Percentiles rank a stretch among this genome's conserved stretches.
Evolutionary conservation across 164 flowering plant species (phyloP).

Genomic region (Liquidambar formosana): DNA sequence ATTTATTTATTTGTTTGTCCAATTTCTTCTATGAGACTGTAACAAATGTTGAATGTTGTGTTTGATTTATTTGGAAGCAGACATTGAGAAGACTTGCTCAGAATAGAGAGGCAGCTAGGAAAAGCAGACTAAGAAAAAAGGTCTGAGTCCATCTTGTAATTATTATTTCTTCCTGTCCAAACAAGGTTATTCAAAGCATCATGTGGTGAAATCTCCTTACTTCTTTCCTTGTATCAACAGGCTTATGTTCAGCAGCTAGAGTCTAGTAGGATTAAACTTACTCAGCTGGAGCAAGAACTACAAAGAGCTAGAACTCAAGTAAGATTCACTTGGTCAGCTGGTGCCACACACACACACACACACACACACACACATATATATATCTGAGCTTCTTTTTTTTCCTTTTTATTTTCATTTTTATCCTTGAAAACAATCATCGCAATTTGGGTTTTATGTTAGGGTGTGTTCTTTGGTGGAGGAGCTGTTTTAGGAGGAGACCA

Average conservation of each 20-base stretch:
- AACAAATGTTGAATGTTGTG: not conserved
- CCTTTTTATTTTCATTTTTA: not conserved
- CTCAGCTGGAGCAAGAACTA: conserved; percentile 91
- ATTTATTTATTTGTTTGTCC: too few relatives aligned
- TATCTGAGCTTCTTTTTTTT: not conserved
- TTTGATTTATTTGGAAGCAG: conserved; percentile 34
- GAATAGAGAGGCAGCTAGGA: conserved; percentile 99
- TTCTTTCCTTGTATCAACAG: conserved; percentile 35
- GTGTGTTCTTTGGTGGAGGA: conserved; percentile 74
- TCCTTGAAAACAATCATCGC: not conserved
- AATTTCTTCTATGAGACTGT: too few relatives aligned
- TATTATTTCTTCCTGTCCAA: not conserved
- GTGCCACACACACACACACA: too few relatives aligned
- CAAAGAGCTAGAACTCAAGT: conserved; percentile 94
- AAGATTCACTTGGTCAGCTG: conserved; percentile 10
- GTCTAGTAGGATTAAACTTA: conserved; percentile 85
- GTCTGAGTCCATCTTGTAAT: conserved; percentile 26
- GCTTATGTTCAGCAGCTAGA: conserved; percentile 99
- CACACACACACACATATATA: too few relatives aligned
- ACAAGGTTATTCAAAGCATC: not conserved
- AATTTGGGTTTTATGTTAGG: conserved; percentile 41
- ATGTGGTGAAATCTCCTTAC: not conserved
- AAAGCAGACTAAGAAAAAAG: conserved; percentile 98
- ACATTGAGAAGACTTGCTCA: conserved; percentile 98
- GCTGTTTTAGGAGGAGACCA: conserved; percentile 64